Percentiles rank a stretch among this genome's conserved stretches.
These are phyloP conservation scores for Emergomyces africanus DNA, from an alignment of 2,329 filamentous ascomycete species.

Conservation along the genomic window DNA sequence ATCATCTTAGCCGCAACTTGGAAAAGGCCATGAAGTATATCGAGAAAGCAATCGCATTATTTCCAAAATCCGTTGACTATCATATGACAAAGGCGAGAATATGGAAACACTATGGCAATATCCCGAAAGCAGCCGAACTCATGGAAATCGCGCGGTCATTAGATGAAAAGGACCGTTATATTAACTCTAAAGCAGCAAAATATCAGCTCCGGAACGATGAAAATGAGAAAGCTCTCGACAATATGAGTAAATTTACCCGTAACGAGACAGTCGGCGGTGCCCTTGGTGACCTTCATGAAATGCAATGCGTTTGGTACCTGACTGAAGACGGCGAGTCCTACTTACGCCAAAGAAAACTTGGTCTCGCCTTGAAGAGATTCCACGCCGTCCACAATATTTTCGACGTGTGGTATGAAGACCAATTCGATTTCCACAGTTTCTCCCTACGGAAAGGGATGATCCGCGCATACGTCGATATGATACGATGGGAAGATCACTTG, in stretches of 20 bases:
- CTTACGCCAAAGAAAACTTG: slow-evolving; percentile 66
- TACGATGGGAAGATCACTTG: slow-evolving; percentile 86
- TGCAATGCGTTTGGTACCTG: slow-evolving; percentile 97
- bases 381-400: slow-evolving; percentile 84
- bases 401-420: slow-evolving; percentile 94
- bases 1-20: slow-evolving; percentile 73
- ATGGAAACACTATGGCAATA: slow-evolving; percentile 77
- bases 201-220: slow-evolving; percentile 91
- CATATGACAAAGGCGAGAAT: slow-evolving; percentile 93
- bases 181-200: slow-evolving; percentile 96
- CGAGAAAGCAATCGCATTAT: slow-evolving; percentile 67
- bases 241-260: slow-evolving; percentile 86
- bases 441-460: slow-evolving; percentile 95
- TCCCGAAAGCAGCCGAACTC: slow-evolving; percentile 63
- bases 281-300: slow-evolving; percentile 81
- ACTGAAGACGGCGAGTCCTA: slow-evolving; percentile 91
- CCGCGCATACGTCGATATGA: slow-evolving; percentile 87
- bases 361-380: slow-evolving; percentile 83
- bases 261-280: slow-evolving; percentile 82
- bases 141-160: slow-evolving; percentile 82
- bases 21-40: slow-evolving; percentile 69
- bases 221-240: slow-evolving; percentile 72
- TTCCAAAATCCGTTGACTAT: slow-evolving; percentile 75
- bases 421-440: slow-evolving; percentile 98
- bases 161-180: slow-evolving; percentile 86